phyloP scores from a whole-genome alignment of 2,329 filamentous ascomycete genomes.

The Aspergillus sp. region DNA sequence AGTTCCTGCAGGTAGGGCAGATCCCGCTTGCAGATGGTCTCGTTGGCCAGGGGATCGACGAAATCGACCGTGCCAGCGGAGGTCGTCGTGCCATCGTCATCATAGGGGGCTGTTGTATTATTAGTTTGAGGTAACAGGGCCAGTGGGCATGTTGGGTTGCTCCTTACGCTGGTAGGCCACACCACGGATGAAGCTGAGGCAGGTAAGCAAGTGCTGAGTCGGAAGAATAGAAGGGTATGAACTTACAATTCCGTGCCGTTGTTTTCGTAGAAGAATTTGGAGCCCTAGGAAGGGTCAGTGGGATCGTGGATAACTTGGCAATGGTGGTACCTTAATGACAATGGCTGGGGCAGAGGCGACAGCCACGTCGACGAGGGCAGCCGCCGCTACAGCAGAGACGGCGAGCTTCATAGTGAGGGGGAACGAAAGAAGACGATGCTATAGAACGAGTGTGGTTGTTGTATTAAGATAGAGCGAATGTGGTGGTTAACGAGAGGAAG shows the following conservation, averaged over 20 bases:
- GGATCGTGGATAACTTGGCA: too few relatives aligned
- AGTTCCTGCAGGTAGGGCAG: slow-evolving; percentile 76
- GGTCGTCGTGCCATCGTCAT: slow-evolving; percentile 53
- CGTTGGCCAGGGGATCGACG: slow-evolving; percentile 77
- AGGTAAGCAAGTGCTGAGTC: too few relatives aligned
- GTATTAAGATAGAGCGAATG: neutral
- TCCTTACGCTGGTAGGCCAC: slow-evolving; percentile 78
- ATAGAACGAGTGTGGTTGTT: neutral
- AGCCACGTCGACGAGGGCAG: slow-evolving; percentile 47
- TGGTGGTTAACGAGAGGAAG: neutral
- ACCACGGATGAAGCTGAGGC: slow-evolving; percentile 73
- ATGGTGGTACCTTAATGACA: slow-evolving; percentile 60
- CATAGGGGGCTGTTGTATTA: slow-evolving; percentile 58
- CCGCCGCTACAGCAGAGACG: slow-evolving; percentile 49
- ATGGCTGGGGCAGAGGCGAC: slow-evolving; percentile 59
- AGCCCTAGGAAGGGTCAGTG: slow-evolving; percentile 52
- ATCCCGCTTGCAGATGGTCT: slow-evolving; percentile 72
- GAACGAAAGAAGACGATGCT: neutral
- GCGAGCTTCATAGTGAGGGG: slow-evolving; percentile 54
- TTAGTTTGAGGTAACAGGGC: neutral
- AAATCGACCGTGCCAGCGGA: slow-evolving; percentile 57
- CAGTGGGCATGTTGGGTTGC: neutral
- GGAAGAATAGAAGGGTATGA: too few relatives aligned
- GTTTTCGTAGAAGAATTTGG: slow-evolving; percentile 84
- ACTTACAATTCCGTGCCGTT: slow-evolving; percentile 73